Percentiles rank a stretch among this genome's conserved stretches.
phyloP scores from a whole-genome alignment of 768 basidiomycete species.

The Tricholoma saponaceum region DNA sequence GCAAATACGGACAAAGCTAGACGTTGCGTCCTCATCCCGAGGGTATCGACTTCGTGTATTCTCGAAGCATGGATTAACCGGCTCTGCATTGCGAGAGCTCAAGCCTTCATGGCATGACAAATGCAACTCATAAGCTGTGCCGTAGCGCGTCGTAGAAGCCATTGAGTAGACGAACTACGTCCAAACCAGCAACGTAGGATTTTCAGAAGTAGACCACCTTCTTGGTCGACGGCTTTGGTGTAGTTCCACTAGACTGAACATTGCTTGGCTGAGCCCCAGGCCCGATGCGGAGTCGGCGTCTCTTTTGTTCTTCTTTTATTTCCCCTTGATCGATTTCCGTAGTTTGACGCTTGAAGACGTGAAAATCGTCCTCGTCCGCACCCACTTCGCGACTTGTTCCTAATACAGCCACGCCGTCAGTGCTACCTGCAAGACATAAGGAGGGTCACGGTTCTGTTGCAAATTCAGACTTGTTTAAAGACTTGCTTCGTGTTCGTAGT shows the following conservation, averaged over 20 bases:
- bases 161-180: not conserved
- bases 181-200: not conserved
- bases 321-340: constrained; percentile 59
- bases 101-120: not conserved
- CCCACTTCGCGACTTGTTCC: constrained; percentile 57
- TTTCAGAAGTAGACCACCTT: constrained; percentile 47
- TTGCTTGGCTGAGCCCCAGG: constrained; percentile 40
- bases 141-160: not conserved
- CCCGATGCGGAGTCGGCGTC: constrained; percentile 37
- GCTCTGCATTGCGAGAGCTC: not conserved
- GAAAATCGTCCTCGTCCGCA: constrained; percentile 96
- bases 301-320: constrained; percentile 40
- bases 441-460: not conserved
- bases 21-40: not conserved
- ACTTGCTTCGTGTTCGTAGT: constrained; percentile 54
- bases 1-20: not conserved
- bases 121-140: not conserved
- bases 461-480: not conserved
- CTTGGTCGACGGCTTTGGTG: constrained; percentile 26
- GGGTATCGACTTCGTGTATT: not conserved
- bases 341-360: constrained; percentile 64
- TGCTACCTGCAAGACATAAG: constrained; percentile 26
- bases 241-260: constrained; percentile 30
- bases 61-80: not conserved
- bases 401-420: constrained; percentile 31